Evolutionary conservation across 345 rosid species (phyloP), one percentile per base, ranked within the genome.

Genomic region (Eutrema japonicum): DNA sequence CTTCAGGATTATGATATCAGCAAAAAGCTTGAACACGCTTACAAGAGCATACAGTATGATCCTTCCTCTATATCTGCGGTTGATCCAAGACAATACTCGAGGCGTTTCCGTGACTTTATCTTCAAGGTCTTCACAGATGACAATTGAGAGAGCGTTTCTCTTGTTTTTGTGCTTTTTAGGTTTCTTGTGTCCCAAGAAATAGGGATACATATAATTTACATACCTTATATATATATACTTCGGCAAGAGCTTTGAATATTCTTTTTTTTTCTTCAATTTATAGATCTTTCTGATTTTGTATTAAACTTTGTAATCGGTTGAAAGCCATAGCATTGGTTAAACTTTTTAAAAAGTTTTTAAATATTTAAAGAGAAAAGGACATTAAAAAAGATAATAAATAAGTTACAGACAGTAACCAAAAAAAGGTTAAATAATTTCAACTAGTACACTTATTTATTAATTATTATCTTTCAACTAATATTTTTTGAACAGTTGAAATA

Each of bases 1-100:
- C 96, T 91, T 79, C 97, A 88, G 56, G 96, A 93, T 81, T 93
- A 89, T 57, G 96, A 93, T 75, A 93, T 91, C 50, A 89, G 90
- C 89, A 93, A 93, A 81, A 91, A 91, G 77, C 86, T 91, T 5
- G 98, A 93, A 79, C 95, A 93, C 22, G 93, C 97, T 0, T 91
- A 91, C 54, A 93, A 93, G 68, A 91, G 94, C 53, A 82, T 89
- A 74, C 95, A 91, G 2, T 88, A 91, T 64, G 97, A 93, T 60
- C 95, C 96, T 30, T 83, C 87, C 27, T 85, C 93, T 2, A 93
- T 93, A 32, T 93, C 91, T 9, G 96, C 97, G 0, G 96, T 88
- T 61, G 96, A 93, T 81, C 98, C 97, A 2, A 86, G 82, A 77
- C 92, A 86, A 42, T 93, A 91, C 68, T 86, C 96, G 0, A 86